phyloP scores from a whole-genome alignment of 2,329 filamentous ascomycete genomes.

The Fusarium chaquense region DNA sequence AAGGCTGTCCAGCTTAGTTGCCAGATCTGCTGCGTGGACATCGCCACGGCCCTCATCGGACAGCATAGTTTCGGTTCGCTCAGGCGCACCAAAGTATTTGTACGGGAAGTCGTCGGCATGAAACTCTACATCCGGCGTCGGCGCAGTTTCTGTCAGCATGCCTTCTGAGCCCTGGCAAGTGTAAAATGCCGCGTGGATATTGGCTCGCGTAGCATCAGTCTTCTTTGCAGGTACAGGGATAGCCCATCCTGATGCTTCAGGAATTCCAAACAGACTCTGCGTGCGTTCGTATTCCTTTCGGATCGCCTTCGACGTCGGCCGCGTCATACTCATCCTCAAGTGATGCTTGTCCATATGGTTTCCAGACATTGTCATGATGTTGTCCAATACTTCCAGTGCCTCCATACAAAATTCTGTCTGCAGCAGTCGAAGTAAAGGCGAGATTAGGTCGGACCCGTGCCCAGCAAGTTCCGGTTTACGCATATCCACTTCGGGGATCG shows the following conservation, averaged over 20 bases:
- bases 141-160: conserved; percentile 67
- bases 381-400: conserved; percentile 90
- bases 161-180: conserved; percentile 82
- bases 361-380: conserved; percentile 93
- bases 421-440: conserved; percentile 86
- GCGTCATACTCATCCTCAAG: conserved; percentile 97
- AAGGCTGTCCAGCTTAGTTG: conserved; percentile 81
- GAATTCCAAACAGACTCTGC: conserved; percentile 95
- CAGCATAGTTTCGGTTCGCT: conserved; percentile 91
- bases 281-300: conserved; percentile 96
- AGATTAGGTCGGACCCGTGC: conserved; percentile 95
- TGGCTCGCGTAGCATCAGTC: conserved; percentile 85
- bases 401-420: conserved; percentile 96
- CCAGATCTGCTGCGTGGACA: conserved; percentile 78
- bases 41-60: conserved; percentile 83
- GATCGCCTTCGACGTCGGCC: conserved; percentile 84
- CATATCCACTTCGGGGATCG: conserved; percentile 94
- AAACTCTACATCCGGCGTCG: conserved; percentile 91
- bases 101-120: conserved; percentile 89
- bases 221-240: conserved; percentile 93
- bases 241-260: conserved; percentile 95
- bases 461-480: conserved; percentile 87
- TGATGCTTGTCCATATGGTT: conserved; percentile 95
- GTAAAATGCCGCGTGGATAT: conserved; percentile 96
- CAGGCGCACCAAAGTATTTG: conserved; percentile 77